Base-by-base conservation (phyloP, 2,329 filamentous ascomycete species). In the Fragosphaeria purpurea region DNA sequence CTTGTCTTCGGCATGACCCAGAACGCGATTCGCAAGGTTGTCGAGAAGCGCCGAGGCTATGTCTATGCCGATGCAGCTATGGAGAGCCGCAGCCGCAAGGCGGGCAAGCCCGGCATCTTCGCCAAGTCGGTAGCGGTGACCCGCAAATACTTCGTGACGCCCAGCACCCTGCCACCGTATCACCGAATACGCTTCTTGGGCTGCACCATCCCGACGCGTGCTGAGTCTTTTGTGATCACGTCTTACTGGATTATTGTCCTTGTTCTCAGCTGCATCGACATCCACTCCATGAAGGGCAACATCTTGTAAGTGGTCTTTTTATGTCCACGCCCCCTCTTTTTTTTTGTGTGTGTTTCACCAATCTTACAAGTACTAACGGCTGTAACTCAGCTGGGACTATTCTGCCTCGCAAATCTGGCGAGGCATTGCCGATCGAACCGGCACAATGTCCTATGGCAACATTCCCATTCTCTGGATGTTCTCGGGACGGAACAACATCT, bases 401-500 rank as follows among this genome's bases (percentile, higher is more conserved):
- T 34, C 40, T 13, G 6, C 56, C 1, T 8, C 53, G 5, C 55
- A 55, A 42, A 34, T 58, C 41, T 54, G 48, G 51, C 41, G 52
- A 12, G 57, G 54, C 30, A 12, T 59, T 5, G 48, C 53, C 30
- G 55, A 57, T 39, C 57, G 59, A 32, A 57, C 58, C 3, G 59
- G 59, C 35, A 51, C 43, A 35, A 44, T 57, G 39, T 42, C 46
- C 5, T 53, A 56, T 12, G 51, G 48, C 48, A 55, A 53, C 47
- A 42, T 59, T 3, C 55, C 55, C 7, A 32, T 56, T 8, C 30
- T 58, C 4, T 58, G 53, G 53, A 38, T 86, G 0, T 86, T 86
- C 56, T 76, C 76, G 0, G 77, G 78, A 59, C 70, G 83, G 6
- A 87, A 86, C 54, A 85, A 86, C 48, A 60, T 82, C 0, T 70